These are phyloP conservation scores for Cardiospermum halicacabum DNA, from an alignment of 345 rosid species.

Conservation along the genomic window DNA sequence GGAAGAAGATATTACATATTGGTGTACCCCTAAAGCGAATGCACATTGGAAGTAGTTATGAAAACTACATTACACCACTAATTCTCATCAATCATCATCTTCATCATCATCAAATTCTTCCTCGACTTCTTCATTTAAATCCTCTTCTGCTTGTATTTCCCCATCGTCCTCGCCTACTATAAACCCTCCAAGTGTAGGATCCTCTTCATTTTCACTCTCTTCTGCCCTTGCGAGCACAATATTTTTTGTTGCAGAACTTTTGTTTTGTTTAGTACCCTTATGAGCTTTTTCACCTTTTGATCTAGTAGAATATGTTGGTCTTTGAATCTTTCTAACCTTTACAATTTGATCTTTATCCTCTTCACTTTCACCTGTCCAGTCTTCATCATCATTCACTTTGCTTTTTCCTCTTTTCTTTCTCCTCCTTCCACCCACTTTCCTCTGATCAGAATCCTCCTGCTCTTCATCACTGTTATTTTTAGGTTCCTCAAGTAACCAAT, in stretches of 20 bases:
- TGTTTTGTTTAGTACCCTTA: slow-evolving; percentile 15
- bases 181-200: slow-evolving; percentile 71
- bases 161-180: slow-evolving; percentile 52
- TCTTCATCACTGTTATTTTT: slow-evolving; percentile 30
- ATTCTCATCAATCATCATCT: slow-evolving; percentile 9
- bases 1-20: too few species aligned
- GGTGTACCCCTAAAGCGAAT: too few species aligned
- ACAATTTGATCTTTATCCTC: slow-evolving; percentile 36
- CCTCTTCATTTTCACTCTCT: slow-evolving; percentile 38
- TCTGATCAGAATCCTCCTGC: slow-evolving; percentile 24
- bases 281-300: slow-evolving; percentile 32
- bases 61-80: not conserved
- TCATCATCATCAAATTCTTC: slow-evolving; percentile 26
- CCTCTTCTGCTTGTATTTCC: slow-evolving; percentile 22
- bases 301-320: slow-evolving; percentile 45
- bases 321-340: slow-evolving; percentile 26
- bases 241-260: slow-evolving; percentile 15
- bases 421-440: slow-evolving; percentile 22
- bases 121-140: slow-evolving; percentile 23
- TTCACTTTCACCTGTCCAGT: slow-evolving; percentile 65
- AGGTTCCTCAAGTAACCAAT: slow-evolving; percentile 71
- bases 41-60: too few species aligned
- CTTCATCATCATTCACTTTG: slow-evolving; percentile 39
- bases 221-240: slow-evolving; percentile 18
- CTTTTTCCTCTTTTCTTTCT: slow-evolving; percentile 44